Conservation (phyloP, 805 yeast genomes). For the Schwanniomyces occidentalis region DNA sequence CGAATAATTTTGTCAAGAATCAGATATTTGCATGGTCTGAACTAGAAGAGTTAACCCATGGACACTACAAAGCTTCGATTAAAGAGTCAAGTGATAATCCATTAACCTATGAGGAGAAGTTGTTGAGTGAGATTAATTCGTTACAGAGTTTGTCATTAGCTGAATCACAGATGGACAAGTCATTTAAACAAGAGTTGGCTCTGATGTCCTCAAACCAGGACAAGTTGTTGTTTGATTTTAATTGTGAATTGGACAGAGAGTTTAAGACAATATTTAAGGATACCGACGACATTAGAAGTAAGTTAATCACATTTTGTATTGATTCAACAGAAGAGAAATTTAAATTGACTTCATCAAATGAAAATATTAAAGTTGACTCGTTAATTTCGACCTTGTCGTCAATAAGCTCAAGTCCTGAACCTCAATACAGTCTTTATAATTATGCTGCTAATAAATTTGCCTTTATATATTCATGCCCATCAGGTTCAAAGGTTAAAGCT, state of each 20-base stretch:
- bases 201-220: conserved; percentile 25
- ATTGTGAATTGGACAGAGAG: conserved; percentile 23
- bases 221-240: conserved; percentile 26
- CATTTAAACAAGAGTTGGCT: conserved; percentile 32
- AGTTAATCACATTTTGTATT: conserved; percentile 51
- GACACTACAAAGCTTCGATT: conserved; percentile 39
- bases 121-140: conserved; percentile 44
- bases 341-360: conserved; percentile 18
- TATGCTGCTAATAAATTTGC: conserved; percentile 39
- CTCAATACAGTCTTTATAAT: conserved; percentile 57
- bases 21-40: conserved; percentile 52
- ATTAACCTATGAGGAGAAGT: conserved; percentile 59
- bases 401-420: conserved; percentile 34
- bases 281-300: conserved; percentile 11
- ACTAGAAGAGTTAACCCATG: conserved; percentile 51
- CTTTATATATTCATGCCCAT: conserved; percentile 86
- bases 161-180: conserved; percentile 11
- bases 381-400: conserved; percentile 21
- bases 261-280: conserved; percentile 22
- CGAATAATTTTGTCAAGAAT: conserved; percentile 47
- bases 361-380: conserved; percentile 16
- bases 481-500: conserved; percentile 84
- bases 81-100: conserved; percentile 37
- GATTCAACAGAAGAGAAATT: conserved; percentile 48
- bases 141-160: conserved; percentile 31